Evolutionary conservation across 139 green algal genomes (phyloP).

Genomic region (Micractinium conductrix): DNA sequence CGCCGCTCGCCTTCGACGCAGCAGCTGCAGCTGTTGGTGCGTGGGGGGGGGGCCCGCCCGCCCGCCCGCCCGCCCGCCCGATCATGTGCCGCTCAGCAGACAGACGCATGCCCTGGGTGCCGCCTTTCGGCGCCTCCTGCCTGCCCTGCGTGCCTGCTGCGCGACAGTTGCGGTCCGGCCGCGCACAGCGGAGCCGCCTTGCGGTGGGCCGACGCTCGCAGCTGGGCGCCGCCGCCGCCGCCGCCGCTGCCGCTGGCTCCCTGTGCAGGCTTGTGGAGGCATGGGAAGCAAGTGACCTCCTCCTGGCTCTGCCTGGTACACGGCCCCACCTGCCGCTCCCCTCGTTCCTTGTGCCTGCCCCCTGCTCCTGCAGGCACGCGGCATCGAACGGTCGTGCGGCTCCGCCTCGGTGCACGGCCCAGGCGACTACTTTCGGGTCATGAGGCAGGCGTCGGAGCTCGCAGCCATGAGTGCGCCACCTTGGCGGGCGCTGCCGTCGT

Average conservation of each 20-base stretch:
- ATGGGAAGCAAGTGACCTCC: too few relatives aligned
- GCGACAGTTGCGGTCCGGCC: too few relatives aligned
- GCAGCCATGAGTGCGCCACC: slow-evolving; percentile 42
- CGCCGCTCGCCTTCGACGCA: slow-evolving; percentile 18
- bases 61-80: neutral
- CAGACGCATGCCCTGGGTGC: too few relatives aligned
- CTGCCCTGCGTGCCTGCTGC: too few relatives aligned
- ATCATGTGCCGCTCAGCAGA: too few relatives aligned
- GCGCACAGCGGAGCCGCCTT: too few relatives aligned
- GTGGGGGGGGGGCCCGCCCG: neutral
- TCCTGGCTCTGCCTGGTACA: too few relatives aligned
- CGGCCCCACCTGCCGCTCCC: neutral
- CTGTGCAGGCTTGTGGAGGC: too few relatives aligned
- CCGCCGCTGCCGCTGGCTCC: neutral
- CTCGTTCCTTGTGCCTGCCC: neutral
- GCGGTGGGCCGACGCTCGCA: too few relatives aligned
- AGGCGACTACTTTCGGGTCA: slow-evolving; percentile 45
- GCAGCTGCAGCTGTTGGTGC: slow-evolving; percentile 34
- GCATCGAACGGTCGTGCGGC: slow-evolving; percentile 21
- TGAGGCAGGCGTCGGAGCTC: slow-evolving; percentile 38
- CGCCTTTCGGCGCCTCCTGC: too few relatives aligned
- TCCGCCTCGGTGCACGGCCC: slow-evolving; percentile 42
- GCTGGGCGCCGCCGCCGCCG: neutral
- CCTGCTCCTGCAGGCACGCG: neutral
- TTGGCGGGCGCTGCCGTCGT: too few relatives aligned